phyloP scores from a whole-genome alignment of 2,329 filamentous ascomycete species.

The Cephalotrichum gorgonifer region DNA sequence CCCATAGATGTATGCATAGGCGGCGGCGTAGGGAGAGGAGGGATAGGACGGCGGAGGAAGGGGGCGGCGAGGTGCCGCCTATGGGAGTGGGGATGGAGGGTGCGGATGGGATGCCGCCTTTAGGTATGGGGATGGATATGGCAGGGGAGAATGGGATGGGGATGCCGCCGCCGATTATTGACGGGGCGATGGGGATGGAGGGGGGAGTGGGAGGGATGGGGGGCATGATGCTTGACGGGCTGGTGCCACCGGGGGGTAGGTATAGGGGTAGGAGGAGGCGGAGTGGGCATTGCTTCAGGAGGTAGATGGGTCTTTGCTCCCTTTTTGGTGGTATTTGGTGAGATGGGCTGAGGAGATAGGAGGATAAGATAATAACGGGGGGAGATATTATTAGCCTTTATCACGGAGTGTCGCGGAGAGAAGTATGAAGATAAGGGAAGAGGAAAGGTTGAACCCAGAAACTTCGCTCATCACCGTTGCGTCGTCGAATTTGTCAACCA shows the following conservation, averaged over 20 bases:
- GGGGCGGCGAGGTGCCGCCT: too few species aligned
- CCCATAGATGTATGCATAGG: not conserved
- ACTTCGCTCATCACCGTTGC: too few species aligned
- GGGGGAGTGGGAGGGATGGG: not conserved
- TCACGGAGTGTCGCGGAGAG: too few species aligned
- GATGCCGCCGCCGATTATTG: not conserved
- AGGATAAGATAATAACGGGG: too few species aligned
- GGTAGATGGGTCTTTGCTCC: not conserved
- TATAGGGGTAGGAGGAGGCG: not conserved
- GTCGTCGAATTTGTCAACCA: too few species aligned
- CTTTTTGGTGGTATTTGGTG: not conserved
- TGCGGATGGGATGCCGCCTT: not conserved
- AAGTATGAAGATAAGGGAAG: too few species aligned
- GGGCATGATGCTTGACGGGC: not conserved
- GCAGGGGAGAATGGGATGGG: too few species aligned
- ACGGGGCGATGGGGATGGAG: not conserved
- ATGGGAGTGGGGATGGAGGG: not conserved
- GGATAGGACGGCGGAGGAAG: not conserved
- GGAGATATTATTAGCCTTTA: too few species aligned
- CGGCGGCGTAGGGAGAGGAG: not conserved
- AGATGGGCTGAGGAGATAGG: not conserved
- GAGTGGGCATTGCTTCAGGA: not conserved
- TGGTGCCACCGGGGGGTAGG: slow-evolving; percentile 1
- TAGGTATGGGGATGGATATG: not conserved
- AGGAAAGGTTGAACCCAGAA: too few species aligned